Conservation (phyloP, 176 grass and related monocot species). For the Alloteropsis semialata region DNA sequence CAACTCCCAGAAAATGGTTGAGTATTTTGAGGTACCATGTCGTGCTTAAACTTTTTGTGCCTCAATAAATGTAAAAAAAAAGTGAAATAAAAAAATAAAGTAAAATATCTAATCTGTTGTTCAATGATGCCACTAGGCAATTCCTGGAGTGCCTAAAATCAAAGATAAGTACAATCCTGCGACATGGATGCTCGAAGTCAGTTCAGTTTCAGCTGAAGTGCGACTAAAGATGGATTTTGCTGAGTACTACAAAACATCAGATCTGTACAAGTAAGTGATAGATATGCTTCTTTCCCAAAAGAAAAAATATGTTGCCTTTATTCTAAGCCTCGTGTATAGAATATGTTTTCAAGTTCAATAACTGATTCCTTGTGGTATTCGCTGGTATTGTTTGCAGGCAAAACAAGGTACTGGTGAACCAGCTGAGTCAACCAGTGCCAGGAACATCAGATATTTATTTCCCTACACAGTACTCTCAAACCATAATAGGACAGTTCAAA, state of each 20-base stretch:
- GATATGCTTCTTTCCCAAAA: background rate
- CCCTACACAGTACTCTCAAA: slow-evolving; percentile 73
- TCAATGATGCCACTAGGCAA: slow-evolving; percentile 54
- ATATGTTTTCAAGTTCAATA: slow-evolving; percentile 19
- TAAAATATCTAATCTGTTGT: slow-evolving; percentile 1
- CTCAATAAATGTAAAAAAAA: background rate
- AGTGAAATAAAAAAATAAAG: background rate
- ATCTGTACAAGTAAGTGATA: slow-evolving; percentile 64
- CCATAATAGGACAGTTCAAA: slow-evolving; percentile 69
- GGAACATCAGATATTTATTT: slow-evolving; percentile 79
- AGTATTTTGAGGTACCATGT: slow-evolving; percentile 82
- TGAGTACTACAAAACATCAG: slow-evolving; percentile 72
- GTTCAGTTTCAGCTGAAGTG: slow-evolving; percentile 81
- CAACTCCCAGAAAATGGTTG: slow-evolving; percentile 84
- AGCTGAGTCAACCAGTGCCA: slow-evolving; percentile 62
- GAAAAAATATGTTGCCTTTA: background rate
- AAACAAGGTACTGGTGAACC: slow-evolving; percentile 73
- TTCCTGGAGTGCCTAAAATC: slow-evolving; percentile 93
- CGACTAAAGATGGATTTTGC: slow-evolving; percentile 82
- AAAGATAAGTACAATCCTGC: slow-evolving; percentile 97
- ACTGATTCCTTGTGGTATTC: slow-evolving; percentile 14
- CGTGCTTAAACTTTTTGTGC: background rate
- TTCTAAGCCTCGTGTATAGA: background rate
- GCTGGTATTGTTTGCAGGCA: slow-evolving; percentile 43
- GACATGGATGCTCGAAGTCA: slow-evolving; percentile 97